Percentiles rank a stretch among this genome's conserved stretches.
phyloP scores from a whole-genome alignment of 768 basidiomycete genomes.

The Collybia nuda region DNA sequence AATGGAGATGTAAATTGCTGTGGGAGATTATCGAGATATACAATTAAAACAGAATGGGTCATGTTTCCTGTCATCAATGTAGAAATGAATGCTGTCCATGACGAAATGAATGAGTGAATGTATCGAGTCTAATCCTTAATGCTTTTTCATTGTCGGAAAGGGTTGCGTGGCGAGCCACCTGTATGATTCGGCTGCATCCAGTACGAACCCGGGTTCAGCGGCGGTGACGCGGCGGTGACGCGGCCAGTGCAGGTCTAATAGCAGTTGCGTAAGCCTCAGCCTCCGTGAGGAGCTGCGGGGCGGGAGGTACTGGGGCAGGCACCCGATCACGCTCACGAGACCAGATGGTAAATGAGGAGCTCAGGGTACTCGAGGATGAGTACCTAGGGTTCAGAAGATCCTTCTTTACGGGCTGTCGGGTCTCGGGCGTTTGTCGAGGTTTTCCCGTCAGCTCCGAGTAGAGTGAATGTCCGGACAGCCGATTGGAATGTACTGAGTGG shows the following conservation, averaged over 20 bases:
- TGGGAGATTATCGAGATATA: too few species aligned
- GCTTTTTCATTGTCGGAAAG: slow-evolving; percentile 45
- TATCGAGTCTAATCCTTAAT: background rate
- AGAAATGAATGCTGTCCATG: background rate
- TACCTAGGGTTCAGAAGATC: slow-evolving; percentile 45
- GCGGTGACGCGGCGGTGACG: slow-evolving; percentile 25
- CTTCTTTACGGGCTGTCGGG: slow-evolving; percentile 67
- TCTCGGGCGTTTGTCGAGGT: slow-evolving; percentile 60
- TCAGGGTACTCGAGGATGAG: slow-evolving; percentile 41
- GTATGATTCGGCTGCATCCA: slow-evolving; percentile 42
- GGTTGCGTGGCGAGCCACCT: slow-evolving; percentile 51
- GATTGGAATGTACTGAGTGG: slow-evolving; percentile 18
- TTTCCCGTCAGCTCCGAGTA: slow-evolving; percentile 72
- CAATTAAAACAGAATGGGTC: background rate
- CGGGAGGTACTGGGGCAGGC: slow-evolving; percentile 10
- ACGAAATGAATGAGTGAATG: too few species aligned
- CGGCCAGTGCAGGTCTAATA: slow-evolving; percentile 32
- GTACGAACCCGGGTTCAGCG: slow-evolving; percentile 32
- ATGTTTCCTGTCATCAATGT: background rate
- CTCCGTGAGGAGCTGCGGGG: slow-evolving; percentile 40
- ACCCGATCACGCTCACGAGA: slow-evolving; percentile 9
- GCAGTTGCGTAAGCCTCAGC: slow-evolving; percentile 61
- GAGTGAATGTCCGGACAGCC: slow-evolving; percentile 49
- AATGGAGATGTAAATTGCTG: too few species aligned
- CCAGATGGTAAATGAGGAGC: slow-evolving; percentile 31